Evolutionary conservation across 2,329 filamentous ascomycete genomes (phyloP).

Genomic region (Colletotrichum euphorbiae): DNA sequence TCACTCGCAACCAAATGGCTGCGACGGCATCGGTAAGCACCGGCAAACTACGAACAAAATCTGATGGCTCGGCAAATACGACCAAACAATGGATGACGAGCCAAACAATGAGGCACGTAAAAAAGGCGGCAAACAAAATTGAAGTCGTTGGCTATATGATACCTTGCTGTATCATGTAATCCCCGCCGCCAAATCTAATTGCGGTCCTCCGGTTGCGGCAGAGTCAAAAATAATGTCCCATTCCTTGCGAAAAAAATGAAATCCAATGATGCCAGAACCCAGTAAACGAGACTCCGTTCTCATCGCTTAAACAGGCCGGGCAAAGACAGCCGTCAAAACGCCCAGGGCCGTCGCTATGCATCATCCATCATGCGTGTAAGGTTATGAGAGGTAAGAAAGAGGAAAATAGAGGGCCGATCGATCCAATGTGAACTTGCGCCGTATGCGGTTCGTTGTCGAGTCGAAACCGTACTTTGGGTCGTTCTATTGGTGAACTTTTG

Average conservation of each 20-base stretch:
- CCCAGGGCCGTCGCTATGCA: constrained; percentile 41
- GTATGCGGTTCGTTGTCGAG: not conserved
- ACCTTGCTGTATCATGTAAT: constrained; percentile 11
- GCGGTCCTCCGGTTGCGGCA: constrained; percentile 5
- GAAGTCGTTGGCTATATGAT: constrained; percentile 26
- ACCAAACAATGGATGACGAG: not conserved
- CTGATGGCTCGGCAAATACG: not conserved
- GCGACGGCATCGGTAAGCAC: not conserved
- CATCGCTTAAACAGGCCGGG: constrained; percentile 28
- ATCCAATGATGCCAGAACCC: constrained; percentile 37
- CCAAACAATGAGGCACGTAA: no score
- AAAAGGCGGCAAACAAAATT: not conserved
- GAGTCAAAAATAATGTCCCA: constrained; percentile 19
- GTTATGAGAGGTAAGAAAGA: constrained; percentile 13
- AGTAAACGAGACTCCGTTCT: constrained; percentile 33
- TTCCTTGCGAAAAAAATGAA: constrained; percentile 19
- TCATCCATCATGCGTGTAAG: constrained; percentile 34
- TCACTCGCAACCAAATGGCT: constrained; percentile 19
- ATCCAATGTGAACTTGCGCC: constrained; percentile 7
- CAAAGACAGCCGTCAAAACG: constrained; percentile 38
- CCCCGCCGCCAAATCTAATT: constrained; percentile 14
- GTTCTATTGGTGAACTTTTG: not conserved
- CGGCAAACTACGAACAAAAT: not conserved
- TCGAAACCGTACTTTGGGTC: no score
- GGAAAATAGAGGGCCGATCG: not conserved